These are phyloP conservation scores for Pythium periplocum DNA, from an alignment of 352 stramenopile species.

Conservation along the genomic window DNA sequence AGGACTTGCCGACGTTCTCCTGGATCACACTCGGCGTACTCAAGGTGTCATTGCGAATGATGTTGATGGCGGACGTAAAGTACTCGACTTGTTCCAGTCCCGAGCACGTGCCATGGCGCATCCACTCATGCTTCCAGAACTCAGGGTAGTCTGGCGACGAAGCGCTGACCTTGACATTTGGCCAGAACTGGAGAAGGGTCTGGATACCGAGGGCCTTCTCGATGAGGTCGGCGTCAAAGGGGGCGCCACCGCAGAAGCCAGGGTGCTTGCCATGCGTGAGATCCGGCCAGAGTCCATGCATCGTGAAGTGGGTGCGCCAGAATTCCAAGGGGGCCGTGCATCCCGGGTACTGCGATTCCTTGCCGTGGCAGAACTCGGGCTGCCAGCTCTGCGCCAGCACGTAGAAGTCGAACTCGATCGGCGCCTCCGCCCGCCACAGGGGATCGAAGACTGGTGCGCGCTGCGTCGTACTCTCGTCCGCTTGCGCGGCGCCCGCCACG, in stretches of 20 bases:
- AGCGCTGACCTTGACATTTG: constrained; percentile 77
- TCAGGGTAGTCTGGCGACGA: constrained; percentile 50
- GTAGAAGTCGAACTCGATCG: constrained; percentile 75
- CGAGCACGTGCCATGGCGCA: constrained; percentile 91
- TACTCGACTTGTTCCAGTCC: constrained; percentile 80
- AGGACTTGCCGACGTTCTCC: constrained; percentile 42
- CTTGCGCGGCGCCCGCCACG: too few species aligned
- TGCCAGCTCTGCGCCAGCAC: constrained; percentile 90
- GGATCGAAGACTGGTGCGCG: constrained; percentile 12
- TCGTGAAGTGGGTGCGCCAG: constrained; percentile 83
- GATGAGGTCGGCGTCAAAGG: constrained; percentile 60
- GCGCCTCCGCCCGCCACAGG: constrained; percentile 1
- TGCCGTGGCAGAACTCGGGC: constrained; percentile 73
- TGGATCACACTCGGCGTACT: constrained; percentile 59
- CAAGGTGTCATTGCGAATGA: constrained; percentile 68
- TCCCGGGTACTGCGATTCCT: constrained; percentile 52
- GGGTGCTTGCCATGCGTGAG: constrained; percentile 55
- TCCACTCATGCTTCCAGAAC: constrained; percentile 95
- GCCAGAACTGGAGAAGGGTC: constrained; percentile 76
- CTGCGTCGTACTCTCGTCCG: too few species aligned
- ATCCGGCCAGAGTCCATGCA: constrained; percentile 89
- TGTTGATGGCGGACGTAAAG: constrained; percentile 73
- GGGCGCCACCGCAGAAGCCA: constrained; percentile 63
- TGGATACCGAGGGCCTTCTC: constrained; percentile 65
- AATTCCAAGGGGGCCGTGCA: constrained; percentile 57